Conservation (phyloP, 768 basidiomycete genomes). For the Hericium erinaceus region DNA sequence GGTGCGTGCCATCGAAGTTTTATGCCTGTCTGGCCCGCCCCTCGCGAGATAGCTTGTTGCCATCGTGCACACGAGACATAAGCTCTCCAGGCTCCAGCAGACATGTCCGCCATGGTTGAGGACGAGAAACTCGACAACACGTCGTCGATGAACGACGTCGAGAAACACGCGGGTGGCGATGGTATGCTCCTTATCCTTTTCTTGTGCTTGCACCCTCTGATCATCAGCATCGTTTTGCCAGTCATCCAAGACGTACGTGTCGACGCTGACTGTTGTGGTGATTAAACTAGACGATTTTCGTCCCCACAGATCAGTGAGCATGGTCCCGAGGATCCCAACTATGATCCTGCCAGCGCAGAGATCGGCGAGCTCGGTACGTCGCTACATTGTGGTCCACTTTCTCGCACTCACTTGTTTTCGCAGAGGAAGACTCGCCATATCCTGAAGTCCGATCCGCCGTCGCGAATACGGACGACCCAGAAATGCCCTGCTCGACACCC, state of each 20-base stretch:
- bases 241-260: neutral
- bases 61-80: neutral
- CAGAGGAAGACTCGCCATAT: constrained; percentile 40
- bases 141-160: neutral
- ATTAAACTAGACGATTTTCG: too few species aligned
- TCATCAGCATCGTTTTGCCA: neutral
- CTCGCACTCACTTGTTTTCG: neutral
- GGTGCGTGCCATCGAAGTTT: neutral
- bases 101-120: neutral
- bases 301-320: neutral
- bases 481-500: constrained; percentile 27
- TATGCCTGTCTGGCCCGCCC: neutral
- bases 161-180: neutral
- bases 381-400: neutral
- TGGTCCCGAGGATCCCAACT: neutral
- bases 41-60: neutral
- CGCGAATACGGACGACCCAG: constrained; percentile 35
- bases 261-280: too few species aligned
- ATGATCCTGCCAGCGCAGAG: neutral
- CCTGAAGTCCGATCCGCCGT: constrained; percentile 44
- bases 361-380: neutral
- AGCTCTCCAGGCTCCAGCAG: neutral
- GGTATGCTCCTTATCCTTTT: neutral
- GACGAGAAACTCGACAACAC: neutral
- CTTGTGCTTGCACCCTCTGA: neutral